Base-by-base conservation (phyloP, 495 filamentous ascomycete species). In the Xylaria sp. region DNA sequence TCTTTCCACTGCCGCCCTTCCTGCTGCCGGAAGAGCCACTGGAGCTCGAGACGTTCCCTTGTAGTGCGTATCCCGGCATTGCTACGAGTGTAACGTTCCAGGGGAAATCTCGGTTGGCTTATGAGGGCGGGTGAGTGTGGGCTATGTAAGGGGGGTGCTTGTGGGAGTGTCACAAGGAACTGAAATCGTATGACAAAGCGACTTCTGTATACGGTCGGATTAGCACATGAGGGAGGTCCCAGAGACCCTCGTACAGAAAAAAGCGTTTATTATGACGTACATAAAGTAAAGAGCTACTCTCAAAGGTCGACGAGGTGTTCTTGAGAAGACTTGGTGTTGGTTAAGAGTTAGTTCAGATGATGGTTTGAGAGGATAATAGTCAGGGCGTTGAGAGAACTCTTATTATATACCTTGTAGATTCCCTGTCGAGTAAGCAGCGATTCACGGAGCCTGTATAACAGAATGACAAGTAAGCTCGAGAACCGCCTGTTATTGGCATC, bases 41-140 rank as follows among this genome's bases (percentile, higher is more conserved):
- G 52, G 52, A 19, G 66, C 53, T 69, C 2, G 24, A 55, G 48
- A 58, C 19, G 24, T 53, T 62, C 14, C 67, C 67, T n/a, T 69
- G 57, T 19, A 29, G 67, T 62, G 43, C 31, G 52, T 55, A 55
- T 31, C 52, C 52, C 6, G n/a, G 59, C 67, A 69, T 69, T 58
- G 29, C 43, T 50, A 17, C 31, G 53, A 15, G n/a, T n/a, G 50
- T 55, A 14, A 14, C n/a, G 19, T 7, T 15, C 15, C 5, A 67
- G 15, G 41, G 8, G 0, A n/a, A 11, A 24, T 19, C 15, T 19
- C 11, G 24, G 40, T 19, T 44, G 26, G 35, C 2, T n/a, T 58
- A 35, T 21, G 24, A 12, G 44, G 11, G 24, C 2, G n/a, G 2
- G 37, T 52, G 64, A 17, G 48, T 26, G 37, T 41, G 40, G 40